Evolutionary conservation across 2,329 filamentous ascomycete genomes (phyloP).

Genomic region (Cercospora beticola): DNA sequence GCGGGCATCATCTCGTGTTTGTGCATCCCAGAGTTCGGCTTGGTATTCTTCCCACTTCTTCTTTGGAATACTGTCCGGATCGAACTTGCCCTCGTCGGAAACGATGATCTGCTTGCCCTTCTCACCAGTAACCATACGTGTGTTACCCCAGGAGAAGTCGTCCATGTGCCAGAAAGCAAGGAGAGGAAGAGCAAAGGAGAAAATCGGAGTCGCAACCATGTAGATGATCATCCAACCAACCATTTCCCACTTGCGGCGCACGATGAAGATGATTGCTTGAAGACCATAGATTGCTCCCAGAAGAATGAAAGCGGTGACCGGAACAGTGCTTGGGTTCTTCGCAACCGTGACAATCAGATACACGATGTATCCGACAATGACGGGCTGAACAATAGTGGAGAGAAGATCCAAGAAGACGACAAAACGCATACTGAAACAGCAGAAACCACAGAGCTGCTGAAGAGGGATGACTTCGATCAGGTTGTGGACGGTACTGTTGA

Average conservation of each 20-base stretch:
- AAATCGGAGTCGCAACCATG: slow-evolving; percentile 84
- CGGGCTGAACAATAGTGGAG: slow-evolving; percentile 87
- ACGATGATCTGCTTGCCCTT: slow-evolving; percentile 89
- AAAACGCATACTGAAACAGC: slow-evolving; percentile 99
- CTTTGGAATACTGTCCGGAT: slow-evolving; percentile 85
- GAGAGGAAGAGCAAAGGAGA: slow-evolving; percentile 83
- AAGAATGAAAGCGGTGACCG: slow-evolving; percentile 83
- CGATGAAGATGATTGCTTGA: slow-evolving; percentile 89
- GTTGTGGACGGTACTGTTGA: slow-evolving; percentile 98
- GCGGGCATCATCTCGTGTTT: slow-evolving; percentile 73
- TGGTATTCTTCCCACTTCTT: slow-evolving; percentile 99
- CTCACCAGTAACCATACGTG: slow-evolving; percentile 92
- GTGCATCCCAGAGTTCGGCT: slow-evolving; percentile 93
- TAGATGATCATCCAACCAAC: slow-evolving; percentile 99
- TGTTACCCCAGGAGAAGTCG: slow-evolving; percentile 99
- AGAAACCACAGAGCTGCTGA: slow-evolving; percentile 95
- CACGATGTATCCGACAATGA: slow-evolving; percentile 82
- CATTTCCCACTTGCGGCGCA: slow-evolving; percentile 98
- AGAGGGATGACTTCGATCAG: slow-evolving; percentile 92
- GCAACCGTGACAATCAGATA: slow-evolving; percentile 80
- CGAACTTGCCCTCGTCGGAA: slow-evolving; percentile 96
- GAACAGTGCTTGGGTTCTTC: slow-evolving; percentile 63
- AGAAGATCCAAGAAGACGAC: slow-evolving; percentile 92
- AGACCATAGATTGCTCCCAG: slow-evolving; percentile 95
- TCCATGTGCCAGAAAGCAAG: slow-evolving; percentile 99